phyloP scores from a whole-genome alignment of 2,329 filamentous ascomycete species.

The Graphilbum fragrans region DNA sequence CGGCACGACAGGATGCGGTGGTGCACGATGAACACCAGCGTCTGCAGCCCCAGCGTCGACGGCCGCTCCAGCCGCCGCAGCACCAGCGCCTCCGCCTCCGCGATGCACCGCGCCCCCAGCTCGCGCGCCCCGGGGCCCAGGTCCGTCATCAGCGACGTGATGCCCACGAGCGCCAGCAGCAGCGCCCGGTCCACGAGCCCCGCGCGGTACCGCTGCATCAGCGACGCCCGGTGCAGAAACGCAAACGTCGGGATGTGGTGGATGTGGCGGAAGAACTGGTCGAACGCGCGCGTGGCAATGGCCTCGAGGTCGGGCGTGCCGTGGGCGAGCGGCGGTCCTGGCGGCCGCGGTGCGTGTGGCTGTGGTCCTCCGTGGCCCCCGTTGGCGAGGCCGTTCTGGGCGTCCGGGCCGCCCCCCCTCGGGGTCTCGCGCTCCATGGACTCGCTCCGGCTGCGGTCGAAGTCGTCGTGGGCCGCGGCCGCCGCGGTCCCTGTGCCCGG shows the following conservation, averaged over 20 bases:
- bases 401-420: constrained; percentile 8
- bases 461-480: constrained; percentile 9
- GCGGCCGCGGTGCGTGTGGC: neutral
- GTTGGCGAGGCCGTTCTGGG: neutral
- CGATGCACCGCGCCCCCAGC: constrained; percentile 40
- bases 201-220: constrained; percentile 46
- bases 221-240: constrained; percentile 45
- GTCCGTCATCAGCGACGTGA: constrained; percentile 43
- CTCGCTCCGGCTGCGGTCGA: constrained; percentile 17
- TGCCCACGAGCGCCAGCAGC: constrained; percentile 40
- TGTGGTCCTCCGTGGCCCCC: neutral
- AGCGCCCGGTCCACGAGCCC: constrained; percentile 43
- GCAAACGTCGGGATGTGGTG: constrained; percentile 48
- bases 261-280: constrained; percentile 45
- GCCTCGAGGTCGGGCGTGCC: constrained; percentile 26
- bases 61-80: constrained; percentile 40
- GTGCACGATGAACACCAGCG: constrained; percentile 32
- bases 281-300: constrained; percentile 39
- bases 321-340: constrained; percentile 11
- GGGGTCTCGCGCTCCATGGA: constrained; percentile 10
- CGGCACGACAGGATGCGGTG: constrained; percentile 31
- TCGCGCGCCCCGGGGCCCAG: constrained; percentile 37
- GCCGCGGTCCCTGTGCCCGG: constrained; percentile 1
- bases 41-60: constrained; percentile 42
- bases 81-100: constrained; percentile 40